A percentile compares a stretch with the other conserved stretches of the same genome.
These are phyloP conservation scores for Candida quercuum DNA, from an alignment of 805 yeast species.

Conservation along the genomic window DNA sequence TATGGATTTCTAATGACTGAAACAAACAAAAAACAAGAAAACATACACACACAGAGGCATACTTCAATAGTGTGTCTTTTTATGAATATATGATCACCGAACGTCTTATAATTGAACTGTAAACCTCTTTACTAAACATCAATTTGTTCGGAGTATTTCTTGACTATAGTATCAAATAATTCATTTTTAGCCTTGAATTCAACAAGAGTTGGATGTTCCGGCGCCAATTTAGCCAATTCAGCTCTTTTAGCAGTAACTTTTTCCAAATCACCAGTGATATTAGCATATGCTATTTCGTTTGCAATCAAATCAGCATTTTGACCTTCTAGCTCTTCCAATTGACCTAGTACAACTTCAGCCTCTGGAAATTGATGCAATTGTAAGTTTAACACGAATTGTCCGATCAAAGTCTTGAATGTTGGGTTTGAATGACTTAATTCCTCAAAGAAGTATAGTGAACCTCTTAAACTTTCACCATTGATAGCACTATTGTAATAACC, in stretches of 20 bases:
- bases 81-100: no score
- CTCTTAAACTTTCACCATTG: conserved; percentile 35
- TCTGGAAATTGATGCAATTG: conserved; percentile 80
- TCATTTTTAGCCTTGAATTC: conserved; percentile 59
- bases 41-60: no score
- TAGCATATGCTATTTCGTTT: conserved; percentile 58
- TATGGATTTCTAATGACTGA: no score
- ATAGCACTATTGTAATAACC: conserved; percentile 53
- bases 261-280: conserved; percentile 42
- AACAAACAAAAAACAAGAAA: no score
- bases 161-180: conserved; percentile 65
- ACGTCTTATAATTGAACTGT: no score
- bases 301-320: conserved; percentile 48
- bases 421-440: conserved; percentile 64
- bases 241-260: conserved; percentile 34
- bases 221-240: conserved; percentile 41
- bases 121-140: conserved; percentile 1
- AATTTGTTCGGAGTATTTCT: conserved; percentile 39
- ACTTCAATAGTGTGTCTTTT: no score
- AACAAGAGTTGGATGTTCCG: conserved; percentile 50
- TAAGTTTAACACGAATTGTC: conserved; percentile 69
- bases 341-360: conserved; percentile 59
- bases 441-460: conserved; percentile 64
- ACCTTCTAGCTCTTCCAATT: conserved; percentile 37
- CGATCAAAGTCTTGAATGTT: conserved; percentile 44